Evolutionary conservation across 345 rosid species (phyloP).

Genomic region (Camelina hispida): DNA sequence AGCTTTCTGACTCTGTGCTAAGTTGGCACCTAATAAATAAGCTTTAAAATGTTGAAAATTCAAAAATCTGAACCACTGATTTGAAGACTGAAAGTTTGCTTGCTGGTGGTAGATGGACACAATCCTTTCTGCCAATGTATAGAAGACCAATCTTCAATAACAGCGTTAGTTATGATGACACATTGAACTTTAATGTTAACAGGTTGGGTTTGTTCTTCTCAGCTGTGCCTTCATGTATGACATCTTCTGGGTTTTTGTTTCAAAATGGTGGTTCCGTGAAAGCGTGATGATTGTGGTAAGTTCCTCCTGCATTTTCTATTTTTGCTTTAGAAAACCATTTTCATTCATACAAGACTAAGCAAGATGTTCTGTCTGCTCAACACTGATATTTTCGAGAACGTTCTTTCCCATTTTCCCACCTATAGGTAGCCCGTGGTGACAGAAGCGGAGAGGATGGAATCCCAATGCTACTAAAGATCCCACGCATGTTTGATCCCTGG

Average conservation of each 20-base stretch:
- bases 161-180: conserved; percentile 9
- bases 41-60: conserved; percentile 10
- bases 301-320: background rate
- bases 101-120: background rate
- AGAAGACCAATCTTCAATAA: background rate
- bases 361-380: conserved; percentile 14
- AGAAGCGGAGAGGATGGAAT: conserved; percentile 94
- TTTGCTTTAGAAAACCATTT: conserved; percentile 5
- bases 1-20: conserved; percentile 3
- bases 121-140: conserved; percentile 4
- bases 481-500: conserved; percentile 99
- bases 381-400: background rate
- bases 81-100: background rate
- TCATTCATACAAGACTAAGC: conserved; percentile 13
- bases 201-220: conserved; percentile 97
- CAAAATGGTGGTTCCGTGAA: conserved; percentile 96
- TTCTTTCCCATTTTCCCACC: conserved; percentile 18
- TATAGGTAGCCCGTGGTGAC: conserved; percentile 98
- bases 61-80: background rate
- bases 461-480: conserved; percentile 95
- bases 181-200: conserved; percentile 43
- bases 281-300: conserved; percentile 99
- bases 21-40: conserved; percentile 22
- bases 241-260: conserved; percentile 98
- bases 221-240: conserved; percentile 95